Evolutionary conservation across 1,139 yeast species (phyloP), one percentile per base, ranked within the genome.

Genomic region (Geotrichum klebahnii): DNA sequence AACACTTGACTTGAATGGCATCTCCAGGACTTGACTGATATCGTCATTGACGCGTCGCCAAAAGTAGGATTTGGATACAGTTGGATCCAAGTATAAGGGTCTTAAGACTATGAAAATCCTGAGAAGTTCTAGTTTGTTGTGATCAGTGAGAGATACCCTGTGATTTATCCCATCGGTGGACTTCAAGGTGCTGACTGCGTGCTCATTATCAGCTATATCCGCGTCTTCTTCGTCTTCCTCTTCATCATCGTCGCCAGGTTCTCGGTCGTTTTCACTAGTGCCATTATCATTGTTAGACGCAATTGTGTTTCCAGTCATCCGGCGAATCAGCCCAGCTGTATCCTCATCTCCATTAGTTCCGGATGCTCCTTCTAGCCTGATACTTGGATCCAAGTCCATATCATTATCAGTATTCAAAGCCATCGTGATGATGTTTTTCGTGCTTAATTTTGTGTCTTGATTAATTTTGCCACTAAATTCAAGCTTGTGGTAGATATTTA

Each of bases 1-100:
- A 10, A 48, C 46, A 29, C 51, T 48, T 10, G 51, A 48, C 37
- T 42, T 48, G 43, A 48, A 48, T 2, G 51, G 51, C 34, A 42
- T 12, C 14, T 34, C 28, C 5, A 48, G 29, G 16, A 36, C 37
- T 10, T 43, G 43, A 20, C 46, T 42, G 24, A 48, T 48, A 3
- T 35, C 41, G 14, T 29, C 33, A 42, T 48, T 48, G 14, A 48
- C 37, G 16, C 46, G 46, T 16, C 32, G 28, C 51, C 51, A 48
- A 29, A 48, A 48, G 14, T 31, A 22, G 16, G 51, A 28, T 24
- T 48, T 48, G 6, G 51, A 41, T 17, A 48, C 38, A 29, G 46
- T 36, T 9, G 51, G 51, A 26, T 48, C 51, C 26, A 48, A 33
- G 33, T 48, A 48, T 10, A 42, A 37, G 14, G 46, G 40, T 10